phyloP scores from a whole-genome alignment of 129 eudicot species.

The Calendula officinalis region DNA sequence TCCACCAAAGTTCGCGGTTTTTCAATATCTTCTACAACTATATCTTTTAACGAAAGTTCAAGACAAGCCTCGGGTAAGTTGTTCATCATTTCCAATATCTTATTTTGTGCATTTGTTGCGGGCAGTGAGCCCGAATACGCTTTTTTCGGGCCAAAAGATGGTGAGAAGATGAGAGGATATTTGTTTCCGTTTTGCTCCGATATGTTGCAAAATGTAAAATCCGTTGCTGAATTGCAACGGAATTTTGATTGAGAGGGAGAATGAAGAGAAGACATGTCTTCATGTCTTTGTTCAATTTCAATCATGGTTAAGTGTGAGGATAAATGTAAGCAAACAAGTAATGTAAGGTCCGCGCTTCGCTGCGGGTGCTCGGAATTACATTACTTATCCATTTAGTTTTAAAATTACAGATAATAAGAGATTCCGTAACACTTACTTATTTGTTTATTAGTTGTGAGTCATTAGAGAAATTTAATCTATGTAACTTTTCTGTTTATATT shows the following conservation, averaged over 20 bases:
- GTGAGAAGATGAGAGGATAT: conserved; percentile 14
- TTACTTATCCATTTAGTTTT: no score
- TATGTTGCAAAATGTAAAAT: conserved; percentile 21
- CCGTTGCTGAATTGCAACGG: conserved; percentile 17
- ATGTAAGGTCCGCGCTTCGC: no score
- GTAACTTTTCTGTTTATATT: no score
- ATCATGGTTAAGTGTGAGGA: conserved; percentile 15
- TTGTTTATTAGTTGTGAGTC: no score
- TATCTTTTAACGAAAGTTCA: conserved; percentile 58
- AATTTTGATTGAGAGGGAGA: conserved; percentile 18
- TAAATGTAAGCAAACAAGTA: neutral
- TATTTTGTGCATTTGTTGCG: conserved; percentile 21
- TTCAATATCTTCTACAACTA: conserved; percentile 38
- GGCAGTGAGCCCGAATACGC: conserved; percentile 14
- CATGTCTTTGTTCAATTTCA: neutral
- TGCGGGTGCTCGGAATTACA: no score
- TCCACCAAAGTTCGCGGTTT: conserved; percentile 1
- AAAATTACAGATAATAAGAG: no score
- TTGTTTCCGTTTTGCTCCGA: neutral
- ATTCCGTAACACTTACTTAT: no score
- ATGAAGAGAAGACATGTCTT: conserved; percentile 18
- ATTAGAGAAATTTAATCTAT: no score
- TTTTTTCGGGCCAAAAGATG: conserved; percentile 10
- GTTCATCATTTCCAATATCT: conserved; percentile 39
- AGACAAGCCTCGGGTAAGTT: conserved; percentile 47